Percentiles rank a stretch among this genome's conserved stretches.
Conservation (phyloP, 257 asterid genomes). For the Thymus mandschuricus region DNA sequence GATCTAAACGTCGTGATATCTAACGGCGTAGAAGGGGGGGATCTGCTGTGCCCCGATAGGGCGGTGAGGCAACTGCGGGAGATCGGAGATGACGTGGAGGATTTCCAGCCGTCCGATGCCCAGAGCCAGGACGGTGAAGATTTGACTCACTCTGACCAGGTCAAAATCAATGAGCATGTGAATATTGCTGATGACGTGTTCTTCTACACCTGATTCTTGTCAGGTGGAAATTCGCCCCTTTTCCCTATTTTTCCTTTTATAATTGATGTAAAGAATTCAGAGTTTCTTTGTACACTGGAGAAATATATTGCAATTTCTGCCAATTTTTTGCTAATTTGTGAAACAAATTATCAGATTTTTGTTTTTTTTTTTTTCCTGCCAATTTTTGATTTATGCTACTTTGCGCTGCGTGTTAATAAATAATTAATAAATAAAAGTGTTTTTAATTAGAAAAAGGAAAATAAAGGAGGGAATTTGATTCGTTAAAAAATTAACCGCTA, state of each 20-base stretch:
- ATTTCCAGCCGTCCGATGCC: constrained; percentile 38
- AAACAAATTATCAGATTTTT: background rate
- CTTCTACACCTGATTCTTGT: constrained; percentile 48
- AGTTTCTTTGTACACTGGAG: background rate
- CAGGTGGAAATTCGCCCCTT: constrained; percentile 9
- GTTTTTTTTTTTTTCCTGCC: background rate
- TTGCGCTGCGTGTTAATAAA: too few relatives aligned
- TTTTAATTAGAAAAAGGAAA: too few relatives aligned
- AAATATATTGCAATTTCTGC: constrained; percentile 4
- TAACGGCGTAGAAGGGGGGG: constrained; percentile 51
- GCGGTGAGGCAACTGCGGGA: constrained; percentile 37
- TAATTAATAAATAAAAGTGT: too few relatives aligned
- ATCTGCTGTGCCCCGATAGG: constrained; percentile 52
- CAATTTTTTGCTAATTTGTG: background rate
- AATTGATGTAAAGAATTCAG: background rate
- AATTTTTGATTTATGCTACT: background rate
- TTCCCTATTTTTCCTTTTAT: background rate
- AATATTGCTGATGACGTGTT: constrained; percentile 70
- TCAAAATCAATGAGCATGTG: constrained; percentile 36
- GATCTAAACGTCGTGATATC: constrained; percentile 32
- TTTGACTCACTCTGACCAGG: constrained; percentile 29
- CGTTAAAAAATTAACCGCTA: constrained; percentile 37
- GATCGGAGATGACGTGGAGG: constrained; percentile 36
- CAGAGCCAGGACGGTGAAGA: constrained; percentile 24
- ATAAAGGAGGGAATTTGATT: too few relatives aligned